These are phyloP conservation scores for Berkeleyomyces basicola DNA, from an alignment of 2,329 filamentous ascomycete genomes.

Conservation along the genomic window DNA sequence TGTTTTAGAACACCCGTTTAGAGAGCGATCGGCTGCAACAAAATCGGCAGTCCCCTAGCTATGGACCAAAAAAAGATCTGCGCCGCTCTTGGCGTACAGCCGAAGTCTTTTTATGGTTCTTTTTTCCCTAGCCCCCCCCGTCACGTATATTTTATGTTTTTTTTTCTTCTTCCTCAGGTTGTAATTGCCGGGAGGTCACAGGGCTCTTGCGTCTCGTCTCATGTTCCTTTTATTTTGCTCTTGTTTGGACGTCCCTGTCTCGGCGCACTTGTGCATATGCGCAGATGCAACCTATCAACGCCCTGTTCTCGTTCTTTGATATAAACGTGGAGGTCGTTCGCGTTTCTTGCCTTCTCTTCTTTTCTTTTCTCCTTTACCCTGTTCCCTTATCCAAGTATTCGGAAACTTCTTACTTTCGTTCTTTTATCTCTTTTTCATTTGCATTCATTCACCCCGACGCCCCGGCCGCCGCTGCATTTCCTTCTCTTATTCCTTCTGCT, in stretches of 20 bases:
- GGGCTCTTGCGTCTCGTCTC: background rate
- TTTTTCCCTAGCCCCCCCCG: background rate
- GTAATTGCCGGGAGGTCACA: background rate
- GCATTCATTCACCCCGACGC: background rate
- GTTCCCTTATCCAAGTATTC: too few species aligned
- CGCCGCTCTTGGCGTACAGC: background rate
- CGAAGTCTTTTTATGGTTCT: background rate
- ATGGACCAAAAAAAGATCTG: slow-evolving; percentile 1
- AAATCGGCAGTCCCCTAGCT: background rate
- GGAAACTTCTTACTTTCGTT: too few species aligned
- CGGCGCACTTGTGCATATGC: background rate
- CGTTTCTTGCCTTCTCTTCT: background rate
- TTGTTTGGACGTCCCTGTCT: background rate
- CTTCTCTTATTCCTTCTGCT: background rate
- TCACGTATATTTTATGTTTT: background rate
- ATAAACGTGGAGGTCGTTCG: background rate
- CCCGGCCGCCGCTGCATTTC: background rate
- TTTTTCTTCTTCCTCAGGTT: background rate
- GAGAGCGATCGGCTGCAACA: background rate
- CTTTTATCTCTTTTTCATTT: background rate
- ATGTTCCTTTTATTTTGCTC: slow-evolving; percentile 1
- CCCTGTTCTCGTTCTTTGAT: background rate
- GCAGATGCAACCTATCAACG: too few species aligned
- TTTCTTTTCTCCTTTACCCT: background rate
- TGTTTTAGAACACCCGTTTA: background rate